A percentile compares a stretch with the other conserved stretches of the same genome.
Conservation (phyloP, 306 rosid species). For the Dalbergia oliveri region DNA sequence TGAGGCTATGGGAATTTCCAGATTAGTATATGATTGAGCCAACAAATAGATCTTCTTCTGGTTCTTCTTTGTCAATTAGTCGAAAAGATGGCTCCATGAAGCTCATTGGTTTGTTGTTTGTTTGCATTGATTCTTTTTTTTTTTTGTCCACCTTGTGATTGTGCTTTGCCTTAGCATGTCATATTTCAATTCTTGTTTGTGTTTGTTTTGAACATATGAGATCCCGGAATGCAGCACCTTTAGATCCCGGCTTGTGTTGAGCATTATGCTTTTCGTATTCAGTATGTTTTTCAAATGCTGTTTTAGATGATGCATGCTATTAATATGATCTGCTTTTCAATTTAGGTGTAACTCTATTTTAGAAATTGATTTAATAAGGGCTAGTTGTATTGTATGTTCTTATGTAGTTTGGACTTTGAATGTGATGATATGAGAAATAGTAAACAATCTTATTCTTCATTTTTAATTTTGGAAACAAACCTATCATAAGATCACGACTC, state of each 20-base stretch:
- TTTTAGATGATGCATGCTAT: not conserved
- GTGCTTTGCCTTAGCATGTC: too few species aligned
- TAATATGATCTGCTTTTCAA: not conserved
- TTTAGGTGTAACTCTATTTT: constrained; percentile 26
- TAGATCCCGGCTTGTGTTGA: constrained; percentile 16
- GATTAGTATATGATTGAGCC: too few species aligned
- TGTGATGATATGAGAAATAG: not conserved
- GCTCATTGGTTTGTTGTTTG: too few species aligned
- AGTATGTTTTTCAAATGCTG: not conserved
- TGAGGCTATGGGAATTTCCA: too few species aligned
- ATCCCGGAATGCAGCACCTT: too few species aligned
- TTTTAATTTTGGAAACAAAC: constrained; percentile 54
- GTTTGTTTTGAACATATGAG: too few species aligned
- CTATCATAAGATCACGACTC: constrained; percentile 77
- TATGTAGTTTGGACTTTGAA: constrained; percentile 27
- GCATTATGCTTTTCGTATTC: not conserved
- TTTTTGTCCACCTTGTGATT: too few species aligned
- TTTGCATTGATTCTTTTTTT: too few species aligned
- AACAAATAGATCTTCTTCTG: too few species aligned
- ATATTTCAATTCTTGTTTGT: too few species aligned
- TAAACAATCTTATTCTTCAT: constrained; percentile 19
- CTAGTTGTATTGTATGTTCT: not conserved
- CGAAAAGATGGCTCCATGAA: too few species aligned
- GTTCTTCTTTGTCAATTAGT: too few species aligned
- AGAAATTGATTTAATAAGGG: constrained; percentile 1